phyloP scores from a whole-genome alignment of 345 rosid genomes.

The Camelina laxa region DNA sequence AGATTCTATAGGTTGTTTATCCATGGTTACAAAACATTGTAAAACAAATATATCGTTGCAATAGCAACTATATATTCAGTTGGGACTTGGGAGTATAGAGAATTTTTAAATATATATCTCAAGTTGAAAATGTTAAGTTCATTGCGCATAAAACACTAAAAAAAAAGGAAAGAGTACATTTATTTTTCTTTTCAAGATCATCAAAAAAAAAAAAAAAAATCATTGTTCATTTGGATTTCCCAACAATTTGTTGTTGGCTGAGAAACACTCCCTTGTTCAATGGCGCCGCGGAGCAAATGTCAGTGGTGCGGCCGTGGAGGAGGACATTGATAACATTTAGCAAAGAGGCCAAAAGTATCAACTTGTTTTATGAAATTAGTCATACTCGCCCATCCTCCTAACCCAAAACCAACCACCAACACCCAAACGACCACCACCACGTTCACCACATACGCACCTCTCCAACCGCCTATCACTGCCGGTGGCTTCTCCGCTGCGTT shows the following conservation, averaged over 20 bases:
- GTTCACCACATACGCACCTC: slow-evolving; percentile 65
- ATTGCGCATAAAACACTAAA: too few species aligned
- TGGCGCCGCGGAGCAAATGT: slow-evolving; percentile 16
- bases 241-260: background rate
- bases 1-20: background rate
- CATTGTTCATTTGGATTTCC: background rate
- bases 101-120: too few species aligned
- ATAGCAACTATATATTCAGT: background rate
- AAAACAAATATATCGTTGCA: background rate
- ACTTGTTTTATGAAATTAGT: slow-evolving; percentile 75
- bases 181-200: too few species aligned
- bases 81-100: too few species aligned
- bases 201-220: too few species aligned
- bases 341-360: slow-evolving; percentile 82
- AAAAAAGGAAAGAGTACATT: too few species aligned
- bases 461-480: slow-evolving; percentile 69
- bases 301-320: slow-evolving; percentile 47
- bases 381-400: slow-evolving; percentile 94
- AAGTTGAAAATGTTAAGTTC: too few species aligned
- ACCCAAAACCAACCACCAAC: slow-evolving; percentile 71
- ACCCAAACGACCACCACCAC: slow-evolving; percentile 66
- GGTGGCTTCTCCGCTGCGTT: slow-evolving; percentile 84
- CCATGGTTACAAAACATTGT: background rate
- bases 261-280: background rate
- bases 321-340: slow-evolving; percentile 90